A percentile compares a stretch with the other conserved stretches of the same genome.
Evolutionary conservation across 1,139 yeast species (phyloP).

Genomic region (Saccharomyces pastorianus): DNA sequence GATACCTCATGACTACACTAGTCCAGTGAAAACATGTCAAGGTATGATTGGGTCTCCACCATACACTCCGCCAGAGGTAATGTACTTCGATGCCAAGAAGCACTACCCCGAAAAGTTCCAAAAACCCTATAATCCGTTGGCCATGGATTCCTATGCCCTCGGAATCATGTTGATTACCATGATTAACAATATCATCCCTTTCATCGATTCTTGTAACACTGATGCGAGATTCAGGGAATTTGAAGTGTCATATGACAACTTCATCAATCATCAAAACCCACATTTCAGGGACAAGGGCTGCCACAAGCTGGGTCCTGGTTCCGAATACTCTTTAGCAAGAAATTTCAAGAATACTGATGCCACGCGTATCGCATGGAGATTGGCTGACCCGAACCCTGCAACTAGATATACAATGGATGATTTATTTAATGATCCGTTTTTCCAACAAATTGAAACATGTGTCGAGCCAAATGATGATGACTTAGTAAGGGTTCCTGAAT

Average conservation of each 20-base stretch:
- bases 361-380: constrained; percentile 65
- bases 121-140: constrained; percentile 54
- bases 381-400: constrained; percentile 53
- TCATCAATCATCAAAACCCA: constrained; percentile 40
- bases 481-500: constrained; percentile 19
- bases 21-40: constrained; percentile 39
- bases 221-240: constrained; percentile 56
- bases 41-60: constrained; percentile 71
- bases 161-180: constrained; percentile 59
- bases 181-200: constrained; percentile 54
- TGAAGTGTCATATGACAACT: constrained; percentile 45
- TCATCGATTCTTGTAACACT: constrained; percentile 41
- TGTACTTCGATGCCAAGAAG: constrained; percentile 39
- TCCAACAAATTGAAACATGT: constrained; percentile 52
- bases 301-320: constrained; percentile 51
- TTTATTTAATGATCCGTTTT: constrained; percentile 59
- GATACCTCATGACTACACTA: constrained; percentile 44
- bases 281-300: constrained; percentile 43
- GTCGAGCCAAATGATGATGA: constrained; percentile 21
- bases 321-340: constrained; percentile 57
- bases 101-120: constrained; percentile 23
- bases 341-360: constrained; percentile 54
- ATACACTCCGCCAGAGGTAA: constrained; percentile 71
- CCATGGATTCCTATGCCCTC: constrained; percentile 66
- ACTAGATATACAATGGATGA: constrained; percentile 48